These are phyloP conservation scores for Coffea canephora DNA, from an alignment of 257 asterid species.

Conservation along the genomic window DNA sequence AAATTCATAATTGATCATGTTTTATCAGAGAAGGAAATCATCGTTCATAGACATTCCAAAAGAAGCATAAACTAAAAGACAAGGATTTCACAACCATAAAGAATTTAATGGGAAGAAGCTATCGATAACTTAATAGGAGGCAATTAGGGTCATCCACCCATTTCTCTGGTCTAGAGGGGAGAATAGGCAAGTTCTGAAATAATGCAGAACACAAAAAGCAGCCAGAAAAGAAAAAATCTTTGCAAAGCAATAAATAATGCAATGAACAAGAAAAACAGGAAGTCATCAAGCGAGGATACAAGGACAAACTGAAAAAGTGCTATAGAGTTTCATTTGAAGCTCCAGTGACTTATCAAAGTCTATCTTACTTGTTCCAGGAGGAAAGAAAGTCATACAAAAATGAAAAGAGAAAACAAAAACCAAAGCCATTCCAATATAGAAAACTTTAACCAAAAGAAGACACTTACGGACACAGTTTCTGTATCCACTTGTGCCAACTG, in stretches of 20 bases:
- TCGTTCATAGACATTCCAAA: not conserved
- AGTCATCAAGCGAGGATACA: not conserved
- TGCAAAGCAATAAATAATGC: not conserved
- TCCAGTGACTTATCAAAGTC: not conserved
- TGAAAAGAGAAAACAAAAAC: not conserved
- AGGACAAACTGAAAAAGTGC: not conserved
- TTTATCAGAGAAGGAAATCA: not conserved
- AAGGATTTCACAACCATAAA: not conserved
- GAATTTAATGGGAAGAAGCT: not conserved
- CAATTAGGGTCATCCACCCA: not conserved
- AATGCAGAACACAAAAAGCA: not conserved
- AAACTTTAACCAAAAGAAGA: constrained; percentile 17
- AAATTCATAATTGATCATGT: not conserved
- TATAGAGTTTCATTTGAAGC: not conserved
- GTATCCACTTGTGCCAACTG: constrained; percentile 50
- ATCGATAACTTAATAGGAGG: not conserved
- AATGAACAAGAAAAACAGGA: not conserved
- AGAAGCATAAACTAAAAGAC: not conserved
- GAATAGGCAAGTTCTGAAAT: not conserved
- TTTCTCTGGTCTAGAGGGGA: not conserved
- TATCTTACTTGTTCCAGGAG: not conserved
- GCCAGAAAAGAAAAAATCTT: not conserved
- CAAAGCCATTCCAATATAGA: constrained; percentile 5
- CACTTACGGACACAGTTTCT: constrained; percentile 71
- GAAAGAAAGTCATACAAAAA: not conserved